phyloP scores from a whole-genome alignment of 1,284 basidiomycete species.

The Ceratobasidium sp. region DNA sequence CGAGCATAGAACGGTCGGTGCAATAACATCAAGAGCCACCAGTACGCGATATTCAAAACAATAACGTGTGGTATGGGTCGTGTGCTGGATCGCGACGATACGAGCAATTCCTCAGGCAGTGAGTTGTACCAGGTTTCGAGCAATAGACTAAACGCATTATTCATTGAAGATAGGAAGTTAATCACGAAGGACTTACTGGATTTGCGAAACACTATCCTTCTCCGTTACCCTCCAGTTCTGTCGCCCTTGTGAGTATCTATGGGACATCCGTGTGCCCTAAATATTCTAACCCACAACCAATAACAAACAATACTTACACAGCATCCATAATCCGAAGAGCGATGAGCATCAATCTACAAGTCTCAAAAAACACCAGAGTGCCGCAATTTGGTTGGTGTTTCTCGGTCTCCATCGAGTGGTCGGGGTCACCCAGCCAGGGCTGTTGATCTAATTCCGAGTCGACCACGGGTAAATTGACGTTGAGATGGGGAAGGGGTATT shows the following conservation, averaged over 20 bases:
- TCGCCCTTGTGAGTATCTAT: constrained; percentile 29
- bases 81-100: constrained; percentile 65
- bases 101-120: constrained; percentile 63
- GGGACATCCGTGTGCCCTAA: not conserved
- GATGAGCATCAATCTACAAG: constrained; percentile 68
- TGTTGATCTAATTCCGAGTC: constrained; percentile 5
- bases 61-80: constrained; percentile 71
- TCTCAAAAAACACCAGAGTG: constrained; percentile 67
- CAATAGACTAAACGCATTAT: constrained; percentile 61
- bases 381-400: constrained; percentile 53
- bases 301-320: constrained; percentile 62
- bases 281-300: not conserved
- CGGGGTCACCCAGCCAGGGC: constrained; percentile 8
- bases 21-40: constrained; percentile 74
- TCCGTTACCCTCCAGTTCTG: constrained; percentile 44
- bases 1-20: constrained; percentile 75
- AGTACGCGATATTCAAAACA: constrained; percentile 73
- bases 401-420: not conserved
- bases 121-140: constrained; percentile 72
- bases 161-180: constrained; percentile 7
- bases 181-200: constrained; percentile 62
- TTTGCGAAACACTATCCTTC: constrained; percentile 56
- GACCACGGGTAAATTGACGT: constrained; percentile 27
- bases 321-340: constrained; percentile 70
- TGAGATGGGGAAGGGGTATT: constrained; percentile 57